Percentiles rank a stretch among this genome's conserved stretches.
These are phyloP conservation scores for Elaeis guineensis DNA, from an alignment of 176 grass and related monocot genomes.

Conservation along the genomic window DNA sequence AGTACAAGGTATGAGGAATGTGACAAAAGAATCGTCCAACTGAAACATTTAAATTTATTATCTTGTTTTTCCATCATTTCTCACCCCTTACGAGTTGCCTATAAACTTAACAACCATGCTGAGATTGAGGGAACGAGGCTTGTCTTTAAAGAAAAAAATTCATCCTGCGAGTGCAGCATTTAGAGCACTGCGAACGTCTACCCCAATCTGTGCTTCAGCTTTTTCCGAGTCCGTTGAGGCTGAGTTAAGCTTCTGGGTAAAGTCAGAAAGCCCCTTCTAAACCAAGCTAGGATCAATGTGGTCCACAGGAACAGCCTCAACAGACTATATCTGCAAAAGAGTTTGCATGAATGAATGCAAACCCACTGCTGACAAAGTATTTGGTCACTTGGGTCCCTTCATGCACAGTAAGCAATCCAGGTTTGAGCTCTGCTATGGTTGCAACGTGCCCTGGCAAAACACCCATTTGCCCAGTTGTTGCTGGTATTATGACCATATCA, in stretches of 20 bases:
- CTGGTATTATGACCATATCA: slow-evolving; percentile 94
- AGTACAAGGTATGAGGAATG: too few relatives aligned
- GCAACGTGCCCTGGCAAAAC: slow-evolving; percentile 91
- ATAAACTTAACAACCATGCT: too few relatives aligned
- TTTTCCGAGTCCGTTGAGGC: slow-evolving; percentile 80
- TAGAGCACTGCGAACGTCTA: slow-evolving; percentile 89
- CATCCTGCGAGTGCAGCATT: slow-evolving; percentile 32
- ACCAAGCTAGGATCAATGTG: slow-evolving; percentile 63
- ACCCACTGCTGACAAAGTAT: slow-evolving; percentile 93
- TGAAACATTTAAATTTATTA: too few relatives aligned
- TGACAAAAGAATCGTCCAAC: too few relatives aligned
- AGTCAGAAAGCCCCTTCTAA: slow-evolving; percentile 75
- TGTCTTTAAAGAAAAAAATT: too few relatives aligned
- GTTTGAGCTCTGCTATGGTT: slow-evolving; percentile 83
- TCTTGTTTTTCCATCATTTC: too few relatives aligned
- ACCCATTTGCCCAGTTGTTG: slow-evolving; percentile 94
- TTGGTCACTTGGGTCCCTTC: slow-evolving; percentile 77
- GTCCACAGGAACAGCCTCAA: slow-evolving; percentile 75
- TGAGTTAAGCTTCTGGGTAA: slow-evolving; percentile 81
- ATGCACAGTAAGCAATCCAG: slow-evolving; percentile 78
- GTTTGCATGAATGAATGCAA: slow-evolving; percentile 93
- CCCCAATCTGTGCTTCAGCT: slow-evolving; percentile 88
- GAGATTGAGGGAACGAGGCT: too few relatives aligned
- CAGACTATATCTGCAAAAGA: slow-evolving; percentile 85
- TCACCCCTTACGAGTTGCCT: too few relatives aligned